phyloP scores from a whole-genome alignment of 148 eudicot species.

The Bassia scoparia region DNA sequence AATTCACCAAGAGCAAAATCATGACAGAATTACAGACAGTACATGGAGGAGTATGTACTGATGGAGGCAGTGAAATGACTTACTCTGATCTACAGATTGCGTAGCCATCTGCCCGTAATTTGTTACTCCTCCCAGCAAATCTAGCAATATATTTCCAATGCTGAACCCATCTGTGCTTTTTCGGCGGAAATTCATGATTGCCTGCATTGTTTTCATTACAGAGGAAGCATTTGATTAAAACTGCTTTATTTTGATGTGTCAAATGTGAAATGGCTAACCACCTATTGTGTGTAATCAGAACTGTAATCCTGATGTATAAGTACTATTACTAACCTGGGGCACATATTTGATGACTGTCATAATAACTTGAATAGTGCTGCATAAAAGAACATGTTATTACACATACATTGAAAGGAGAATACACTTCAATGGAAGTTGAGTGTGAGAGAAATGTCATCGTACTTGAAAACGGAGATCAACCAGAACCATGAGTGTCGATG shows the following conservation, averaged over 20 bases:
- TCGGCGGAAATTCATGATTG: slow-evolving; percentile 59
- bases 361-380: slow-evolving; percentile 77
- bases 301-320: neutral
- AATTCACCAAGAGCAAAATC: neutral
- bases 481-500: slow-evolving; percentile 74
- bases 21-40: neutral
- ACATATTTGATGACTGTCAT: slow-evolving; percentile 90
- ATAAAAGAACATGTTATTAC: slow-evolving; percentile 4
- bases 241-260: no score
- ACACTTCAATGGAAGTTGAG: neutral
- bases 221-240: no score
- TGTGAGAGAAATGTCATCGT: slow-evolving; percentile 17
- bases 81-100: slow-evolving; percentile 84
- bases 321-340: slow-evolving; percentile 61
- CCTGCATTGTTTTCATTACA: slow-evolving; percentile 38
- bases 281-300: no score
- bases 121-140: slow-evolving; percentile 69
- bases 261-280: no score
- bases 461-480: slow-evolving; percentile 78
- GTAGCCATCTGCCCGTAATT: slow-evolving; percentile 78
- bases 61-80: slow-evolving; percentile 19
- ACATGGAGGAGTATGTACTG: neutral
- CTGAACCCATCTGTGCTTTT: slow-evolving; percentile 94
- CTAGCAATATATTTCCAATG: slow-evolving; percentile 84
- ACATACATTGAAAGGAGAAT: no score